A percentile compares a stretch with the other conserved stretches of the same genome.
Evolutionary conservation across 805 yeast species (phyloP).

Genomic region (Hanseniaspora nectarophila): DNA sequence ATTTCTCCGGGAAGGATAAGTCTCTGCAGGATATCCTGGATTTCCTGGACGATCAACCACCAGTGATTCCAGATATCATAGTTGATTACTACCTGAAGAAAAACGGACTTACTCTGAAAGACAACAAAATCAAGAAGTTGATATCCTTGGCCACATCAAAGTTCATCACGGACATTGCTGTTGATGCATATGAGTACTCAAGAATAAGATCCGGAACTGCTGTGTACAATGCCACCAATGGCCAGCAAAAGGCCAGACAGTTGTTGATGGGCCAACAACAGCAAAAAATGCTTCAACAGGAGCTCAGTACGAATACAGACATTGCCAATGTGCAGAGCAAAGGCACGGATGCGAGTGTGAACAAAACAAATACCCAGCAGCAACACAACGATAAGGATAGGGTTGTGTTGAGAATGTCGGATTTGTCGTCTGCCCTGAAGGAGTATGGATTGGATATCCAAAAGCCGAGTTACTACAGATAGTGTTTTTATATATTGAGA

Average conservation of each 20-base stretch:
- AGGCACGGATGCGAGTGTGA: slow-evolving; percentile 17
- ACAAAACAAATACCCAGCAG: slow-evolving; percentile 26
- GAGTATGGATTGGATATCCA: slow-evolving; percentile 86
- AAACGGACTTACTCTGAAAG: slow-evolving; percentile 74
- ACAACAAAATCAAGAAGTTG: slow-evolving; percentile 65
- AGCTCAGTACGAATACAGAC: slow-evolving; percentile 18
- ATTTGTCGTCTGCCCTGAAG: slow-evolving; percentile 77
- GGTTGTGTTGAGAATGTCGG: slow-evolving; percentile 84
- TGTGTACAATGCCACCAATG: slow-evolving; percentile 73
- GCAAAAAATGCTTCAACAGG: slow-evolving; percentile 30
- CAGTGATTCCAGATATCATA: slow-evolving; percentile 92
- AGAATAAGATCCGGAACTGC: slow-evolving; percentile 81
- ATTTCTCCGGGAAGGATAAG: slow-evolving; percentile 64
- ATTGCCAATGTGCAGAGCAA: background rate
- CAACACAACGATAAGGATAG: slow-evolving; percentile 46
- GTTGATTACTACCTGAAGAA: slow-evolving; percentile 81
- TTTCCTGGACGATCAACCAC: slow-evolving; percentile 87
- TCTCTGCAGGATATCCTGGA: slow-evolving; percentile 72
- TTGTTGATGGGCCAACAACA: slow-evolving; percentile 54
- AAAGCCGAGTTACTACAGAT: slow-evolving; percentile 90
- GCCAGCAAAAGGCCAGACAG: slow-evolving; percentile 74
- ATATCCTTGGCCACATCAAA: slow-evolving; percentile 93
- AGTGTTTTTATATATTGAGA: slow-evolving; percentile 15
- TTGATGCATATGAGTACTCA: slow-evolving; percentile 92
- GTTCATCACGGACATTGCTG: slow-evolving; percentile 84